Conservation (phyloP, 345 rosid species). For the Clarkia xantiana region DNA sequence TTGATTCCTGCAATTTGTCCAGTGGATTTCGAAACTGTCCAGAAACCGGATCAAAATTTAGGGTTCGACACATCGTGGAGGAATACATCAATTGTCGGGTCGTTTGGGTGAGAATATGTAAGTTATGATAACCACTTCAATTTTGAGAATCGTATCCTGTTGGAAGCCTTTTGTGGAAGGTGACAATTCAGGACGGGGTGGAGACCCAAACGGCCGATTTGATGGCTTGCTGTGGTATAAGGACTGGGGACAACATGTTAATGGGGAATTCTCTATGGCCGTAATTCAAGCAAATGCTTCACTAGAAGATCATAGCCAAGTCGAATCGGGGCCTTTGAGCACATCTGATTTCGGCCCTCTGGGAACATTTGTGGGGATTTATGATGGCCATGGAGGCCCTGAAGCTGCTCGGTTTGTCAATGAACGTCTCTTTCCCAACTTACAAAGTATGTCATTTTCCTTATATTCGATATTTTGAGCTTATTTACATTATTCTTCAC, state of each 20-base stretch:
- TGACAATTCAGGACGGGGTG: constrained; percentile 42
- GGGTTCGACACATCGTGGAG: constrained; percentile 17
- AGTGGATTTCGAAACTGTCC: constrained; percentile 17
- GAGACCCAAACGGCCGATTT: constrained; percentile 41
- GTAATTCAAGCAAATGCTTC: constrained; percentile 76
- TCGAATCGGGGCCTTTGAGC: constrained; percentile 93
- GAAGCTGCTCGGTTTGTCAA: constrained; percentile 82
- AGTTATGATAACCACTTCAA: constrained; percentile 63
- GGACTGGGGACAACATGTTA: constrained; percentile 52
- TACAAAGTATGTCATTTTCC: constrained; percentile 47
- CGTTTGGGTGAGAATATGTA: constrained; percentile 55
- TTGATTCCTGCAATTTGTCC: constrained; percentile 43
- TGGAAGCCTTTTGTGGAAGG: constrained; percentile 75
- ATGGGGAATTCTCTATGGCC: constrained; percentile 90
- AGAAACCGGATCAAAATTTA: constrained; percentile 21
- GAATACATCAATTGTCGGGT: constrained; percentile 48
- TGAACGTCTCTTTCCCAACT: constrained; percentile 46
- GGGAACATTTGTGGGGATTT: constrained; percentile 90
- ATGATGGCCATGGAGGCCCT: constrained; percentile 99
- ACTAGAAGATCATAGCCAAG: constrained; percentile 79
- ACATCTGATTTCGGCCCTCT: constrained; percentile 57
- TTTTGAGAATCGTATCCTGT: constrained; percentile 66
- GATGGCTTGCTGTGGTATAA: constrained; percentile 88
- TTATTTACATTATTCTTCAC: too few species aligned
- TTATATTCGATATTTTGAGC: background rate